Evolutionary conservation across 192 early-diverging fungal species (phyloP), one percentile per base, ranked within the genome.

Genomic region (Coemansia sp.): DNA sequence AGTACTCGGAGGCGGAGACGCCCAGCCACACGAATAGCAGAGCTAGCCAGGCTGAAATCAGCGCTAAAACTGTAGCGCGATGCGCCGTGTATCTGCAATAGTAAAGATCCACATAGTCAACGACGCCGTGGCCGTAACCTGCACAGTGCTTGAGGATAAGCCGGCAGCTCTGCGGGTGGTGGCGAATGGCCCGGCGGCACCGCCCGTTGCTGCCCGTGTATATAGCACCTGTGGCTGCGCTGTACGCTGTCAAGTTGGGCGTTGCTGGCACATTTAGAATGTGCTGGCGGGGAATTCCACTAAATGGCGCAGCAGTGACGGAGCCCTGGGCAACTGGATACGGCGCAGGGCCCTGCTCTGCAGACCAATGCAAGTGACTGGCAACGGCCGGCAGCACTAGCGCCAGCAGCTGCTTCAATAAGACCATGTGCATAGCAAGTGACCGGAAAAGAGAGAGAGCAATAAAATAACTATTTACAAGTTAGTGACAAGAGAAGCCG

Each of bases 1-100:
- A 90, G 60, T 91, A 94, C 59, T 91, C 90, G 4, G 89, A 92
- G 1, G 91, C 91, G 32, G 90, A 85, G 14, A 90, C 86, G 9
- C 89, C 88, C 0, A 91, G 83, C 72, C 87, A 88, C 0, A 87
- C 85, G 68, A 92, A 92, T 24, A 93, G 69, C 58, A 90, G 83
- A 12, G 84, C 34, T 33, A 91, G 62, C 91, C 90, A 93, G n/a
- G 65, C 29, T 67, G 87, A 82, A 60, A 89, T 57, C 15, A 80
- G 24, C 3, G 65, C 39, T 18, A 89, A 67, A 39, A 69, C 24
- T 10, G 39, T 24, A 3, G 52, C 12, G 42, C 59, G 70, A 35
- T 59, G 54, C 0, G 58, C 12, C 10, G 66, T 19, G 19, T 62
- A 58, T 5, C 29, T 22, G 70, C 83, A 84, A 56, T 81, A 82